Evolutionary conservation across 2,329 filamentous ascomycete species (phyloP).

Genomic region (Teratosphaeria viscida): DNA sequence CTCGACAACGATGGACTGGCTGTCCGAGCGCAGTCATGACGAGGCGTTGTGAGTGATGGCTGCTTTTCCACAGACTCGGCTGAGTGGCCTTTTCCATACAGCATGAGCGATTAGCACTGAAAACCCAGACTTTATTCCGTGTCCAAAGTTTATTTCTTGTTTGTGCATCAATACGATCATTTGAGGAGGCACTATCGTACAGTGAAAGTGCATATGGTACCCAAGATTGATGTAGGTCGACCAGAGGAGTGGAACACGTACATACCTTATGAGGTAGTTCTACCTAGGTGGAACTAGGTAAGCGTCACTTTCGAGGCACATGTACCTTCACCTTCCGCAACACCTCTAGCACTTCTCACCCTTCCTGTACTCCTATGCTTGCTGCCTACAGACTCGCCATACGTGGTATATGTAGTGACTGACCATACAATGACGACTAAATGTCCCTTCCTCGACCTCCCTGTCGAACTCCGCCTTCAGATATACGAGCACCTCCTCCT

Average conservation of each 20-base stretch:
- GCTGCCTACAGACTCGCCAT: neutral
- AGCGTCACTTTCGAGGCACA: neutral
- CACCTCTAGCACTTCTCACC: neutral
- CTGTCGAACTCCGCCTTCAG: slow-evolving; percentile 31
- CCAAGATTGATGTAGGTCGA: neutral
- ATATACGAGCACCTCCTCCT: slow-evolving; percentile 32
- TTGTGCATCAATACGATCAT: too few species aligned
- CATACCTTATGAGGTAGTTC: neutral
- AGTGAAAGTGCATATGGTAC: neutral
- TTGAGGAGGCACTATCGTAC: neutral
- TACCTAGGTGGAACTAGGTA: too few species aligned
- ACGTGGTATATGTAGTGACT: neutral
- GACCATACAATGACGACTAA: neutral
- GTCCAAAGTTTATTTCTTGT: too few species aligned
- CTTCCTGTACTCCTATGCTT: neutral
- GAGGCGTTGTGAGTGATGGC: too few species aligned
- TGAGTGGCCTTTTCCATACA: too few species aligned
- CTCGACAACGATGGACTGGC: too few species aligned
- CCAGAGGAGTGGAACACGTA: neutral
- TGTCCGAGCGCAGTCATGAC: too few species aligned
- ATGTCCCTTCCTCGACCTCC: slow-evolving; percentile 23
- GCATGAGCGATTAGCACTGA: too few species aligned
- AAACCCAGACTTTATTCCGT: too few species aligned
- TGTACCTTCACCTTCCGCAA: neutral
- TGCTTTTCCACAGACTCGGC: too few species aligned